A percentile compares a stretch with the other conserved stretches of the same genome.
Evolutionary conservation across 768 basidiomycete species (phyloP).

Genomic region (Saitozyma sp.): DNA sequence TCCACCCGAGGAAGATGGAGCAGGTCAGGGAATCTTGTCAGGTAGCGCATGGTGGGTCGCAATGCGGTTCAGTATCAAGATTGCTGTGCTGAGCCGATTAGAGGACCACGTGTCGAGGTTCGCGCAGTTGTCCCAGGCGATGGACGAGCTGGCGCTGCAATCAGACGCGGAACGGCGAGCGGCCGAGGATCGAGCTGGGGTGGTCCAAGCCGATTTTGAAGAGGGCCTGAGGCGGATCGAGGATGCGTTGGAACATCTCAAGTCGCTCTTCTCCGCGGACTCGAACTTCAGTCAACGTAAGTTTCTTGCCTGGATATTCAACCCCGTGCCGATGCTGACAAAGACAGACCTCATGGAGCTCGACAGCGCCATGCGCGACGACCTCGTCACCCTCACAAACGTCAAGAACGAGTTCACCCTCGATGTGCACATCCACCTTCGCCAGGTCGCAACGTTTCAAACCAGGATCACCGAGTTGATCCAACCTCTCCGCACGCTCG

Average conservation of each 20-base stretch:
- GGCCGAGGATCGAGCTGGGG: constrained; percentile 18
- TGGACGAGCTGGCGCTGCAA: constrained; percentile 30
- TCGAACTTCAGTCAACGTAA: constrained; percentile 16
- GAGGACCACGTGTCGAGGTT: constrained; percentile 38
- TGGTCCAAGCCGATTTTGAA: constrained; percentile 30
- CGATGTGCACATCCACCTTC: constrained; percentile 61
- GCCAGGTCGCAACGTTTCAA: constrained; percentile 77
- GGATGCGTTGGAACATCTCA: constrained; percentile 28
- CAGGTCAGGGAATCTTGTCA: constrained; percentile 43
- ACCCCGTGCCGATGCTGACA: neutral
- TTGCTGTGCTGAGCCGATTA: constrained; percentile 4
- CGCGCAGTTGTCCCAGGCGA: constrained; percentile 15
- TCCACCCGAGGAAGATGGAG: constrained; percentile 46
- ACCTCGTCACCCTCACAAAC: constrained; percentile 35
- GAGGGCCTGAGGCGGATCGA: constrained; percentile 32
- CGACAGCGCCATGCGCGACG: constrained; percentile 44
- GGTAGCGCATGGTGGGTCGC: constrained; percentile 34
- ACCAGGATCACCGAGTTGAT: constrained; percentile 76
- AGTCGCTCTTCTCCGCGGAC: constrained; percentile 4
- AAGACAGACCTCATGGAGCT: constrained; percentile 30
- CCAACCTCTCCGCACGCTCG: constrained; percentile 63
- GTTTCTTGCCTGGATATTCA: too few species aligned
- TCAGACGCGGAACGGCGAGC: constrained; percentile 28
- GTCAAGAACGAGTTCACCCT: constrained; percentile 55
- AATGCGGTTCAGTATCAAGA: neutral